Evolutionary conservation across 306 rosid species (phyloP), one percentile per base, ranked within the genome.

Genomic region (Mimosa bimucronata): DNA sequence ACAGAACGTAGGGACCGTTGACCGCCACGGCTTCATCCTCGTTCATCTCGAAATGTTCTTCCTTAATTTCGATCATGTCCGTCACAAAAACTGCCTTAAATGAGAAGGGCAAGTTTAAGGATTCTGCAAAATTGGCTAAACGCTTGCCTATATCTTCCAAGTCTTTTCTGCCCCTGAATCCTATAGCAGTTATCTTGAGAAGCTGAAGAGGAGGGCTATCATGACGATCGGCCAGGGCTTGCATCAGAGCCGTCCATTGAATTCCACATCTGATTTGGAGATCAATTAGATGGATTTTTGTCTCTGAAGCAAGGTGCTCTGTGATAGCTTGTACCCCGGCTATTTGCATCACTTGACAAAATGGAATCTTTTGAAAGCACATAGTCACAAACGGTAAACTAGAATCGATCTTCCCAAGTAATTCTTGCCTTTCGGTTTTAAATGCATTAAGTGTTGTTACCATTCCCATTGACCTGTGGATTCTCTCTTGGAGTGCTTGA

Each of bases 121-220:
- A 83, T 76, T 80, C 60, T 3, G 92, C 89, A 26, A 89, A 84
- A 71, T 57, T 84, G 41, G 50, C 72, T 66, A 92, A 77, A 74
- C 89, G 77, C 78, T 81, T 81, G 0, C 91, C 88, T 25, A 79
- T 85, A 64, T 86, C 85, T 71, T 83, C 80, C 15, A 87, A 66
- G 7, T 57, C 30, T 34, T 28, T 52, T n/a, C 65, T 66, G 40
- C 81, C 69, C 14, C 23, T n/a, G 1, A 25, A 16, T 40, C 89
- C 94, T 42, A 91, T 71, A 16, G 91, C 92, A 6, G 91, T 86
- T 37, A 92, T 84, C 83, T 81, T 89, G 37, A 92, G 85, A 77
- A 79, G 87, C 83, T 88, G 77, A 30, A 87, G 46, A 34, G 38
- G 38, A 34, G 4, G 86, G 83, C 14, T 31, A 73, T 88, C 88